Base-by-base conservation (phyloP, 129 eudicot genomes). In the Tagetes patula region DNA sequence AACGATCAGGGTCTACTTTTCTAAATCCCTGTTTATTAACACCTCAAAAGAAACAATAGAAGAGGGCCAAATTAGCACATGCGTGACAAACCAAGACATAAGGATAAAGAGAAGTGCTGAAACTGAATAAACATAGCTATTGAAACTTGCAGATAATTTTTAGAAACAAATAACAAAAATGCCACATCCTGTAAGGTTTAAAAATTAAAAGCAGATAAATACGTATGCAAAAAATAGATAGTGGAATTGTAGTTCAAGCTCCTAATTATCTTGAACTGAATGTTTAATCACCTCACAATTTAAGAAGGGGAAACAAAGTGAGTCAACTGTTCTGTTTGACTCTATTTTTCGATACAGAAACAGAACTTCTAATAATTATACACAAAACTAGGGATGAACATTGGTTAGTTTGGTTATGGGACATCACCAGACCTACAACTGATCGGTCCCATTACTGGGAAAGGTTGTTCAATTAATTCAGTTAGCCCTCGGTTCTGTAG, bases 1-100 rank as follows among this genome's bases (percentile, higher is more conserved):
- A 91, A 8, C 97, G 91, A 73, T 91, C 97, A 1, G 97, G 97
- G 68, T 91, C 97, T 7, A 91, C 95, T 82, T 91, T 91, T 71
- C 89, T 80, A 46, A 91, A 91, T 12, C 97, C 97, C 97, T 91
- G 85, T 75, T 69, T 55, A 56, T 69, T 32, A 50, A 32, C 48
- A 39, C 52, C 5, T 43, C 60, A 49, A 59, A 41, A 65, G 63
- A 53, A 64, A 37, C 27, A 41, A 54, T 33, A 6, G 8, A 54
- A 30, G 49, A 54, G 20, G 31, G 36, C 34, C 55, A 30, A 47
- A 58, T 59, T 38, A 79, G 77, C 59, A 66, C 64, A 52, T 1
- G 54, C 72, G 30, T 56, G 37, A 56, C 31, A 8, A 30, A 30
- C 7, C 37, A 56, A 30, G 38, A 8, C 37, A 56, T 56, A 31